A percentile compares a stretch with the other conserved stretches of the same genome.
These are phyloP conservation scores for Trichosporon sp. DNA, from an alignment of 1,284 basidiomycete species.

Conservation along the genomic window DNA sequence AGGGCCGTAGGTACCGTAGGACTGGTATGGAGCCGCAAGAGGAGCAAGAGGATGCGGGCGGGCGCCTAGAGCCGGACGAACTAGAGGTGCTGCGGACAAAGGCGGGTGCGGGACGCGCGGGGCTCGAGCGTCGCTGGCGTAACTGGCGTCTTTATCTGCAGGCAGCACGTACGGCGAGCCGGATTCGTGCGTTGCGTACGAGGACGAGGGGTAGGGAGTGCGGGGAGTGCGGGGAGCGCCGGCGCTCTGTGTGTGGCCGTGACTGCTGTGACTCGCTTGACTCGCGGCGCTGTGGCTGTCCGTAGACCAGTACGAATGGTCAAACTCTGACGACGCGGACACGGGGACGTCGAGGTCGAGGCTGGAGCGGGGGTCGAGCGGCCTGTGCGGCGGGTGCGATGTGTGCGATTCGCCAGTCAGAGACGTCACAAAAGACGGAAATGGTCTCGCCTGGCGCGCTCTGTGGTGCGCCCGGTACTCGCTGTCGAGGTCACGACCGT, in stretches of 20 bases:
- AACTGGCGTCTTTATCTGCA: neutral
- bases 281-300: neutral
- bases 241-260: neutral
- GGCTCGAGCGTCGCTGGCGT: conserved; percentile 3
- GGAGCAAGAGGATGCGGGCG: neutral
- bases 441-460: neutral
- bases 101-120: neutral
- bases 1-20: neutral
- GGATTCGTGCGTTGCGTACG: neutral
- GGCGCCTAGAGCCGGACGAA: neutral
- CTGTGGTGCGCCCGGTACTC: neutral
- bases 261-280: neutral
- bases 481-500: neutral
- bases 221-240: neutral
- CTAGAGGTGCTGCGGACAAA: conserved; percentile 9
- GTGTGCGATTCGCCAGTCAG: conserved; percentile 4
- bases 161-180: neutral
- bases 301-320: neutral
- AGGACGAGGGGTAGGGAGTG: too few relatives aligned
- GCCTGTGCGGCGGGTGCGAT: neutral
- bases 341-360: conserved; percentile 11
- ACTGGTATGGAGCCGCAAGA: neutral
- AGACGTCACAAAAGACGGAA: neutral
- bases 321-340: conserved; percentile 1
- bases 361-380: neutral